Evolutionary conservation across 1,139 yeast genomes (phyloP), one percentile per base, ranked within the genome.

Genomic region (Magnusiomyces tetraspermus): DNA sequence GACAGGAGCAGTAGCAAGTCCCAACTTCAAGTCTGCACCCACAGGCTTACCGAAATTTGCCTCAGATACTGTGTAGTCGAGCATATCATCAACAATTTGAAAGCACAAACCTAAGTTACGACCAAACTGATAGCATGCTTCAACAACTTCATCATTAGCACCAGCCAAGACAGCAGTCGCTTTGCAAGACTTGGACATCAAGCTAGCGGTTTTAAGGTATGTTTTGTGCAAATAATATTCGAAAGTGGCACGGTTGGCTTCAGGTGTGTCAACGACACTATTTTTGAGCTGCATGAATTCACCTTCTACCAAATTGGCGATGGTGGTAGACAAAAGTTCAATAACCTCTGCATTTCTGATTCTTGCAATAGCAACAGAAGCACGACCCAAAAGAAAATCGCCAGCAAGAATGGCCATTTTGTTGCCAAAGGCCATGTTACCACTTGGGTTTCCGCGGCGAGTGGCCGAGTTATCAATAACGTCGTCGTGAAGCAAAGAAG

Each of bases 321-420:
- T 92, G 42, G 97, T 85, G 6, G 97, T 92, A 3, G 97, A 88
- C 71, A 94, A 79, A 57, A 94, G 76, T 70, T 92, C 98, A 58
- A 89, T 90, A 50, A 92, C 98, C 71, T 92, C 97, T n/a, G 96
- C 94, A 67, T 92, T 90, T 66, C 97, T 76, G 51, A 94, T 73
- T 58, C 98, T 75, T 10, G 97, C 95, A 61, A 92, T 83, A 1
- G 97, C 92, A 22, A 92, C 97, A 0, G 97, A 90, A 0, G 98
- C 98, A 61, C 98, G 77, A 13, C 97, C 98, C 53, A 92, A 78
- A 55, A 92, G 71, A 69, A 92, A 92, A 70, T 92, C 98, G 31
- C 98, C 99, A 0, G 97, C 97, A 55, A 92, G 74, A 48, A 92
- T 90, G 4, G 98, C 95, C 97, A 92, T 90, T 66, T 94, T 94